phyloP scores from a whole-genome alignment of 2,329 filamentous ascomycete species.

The Aspergillaceae sp. region DNA sequence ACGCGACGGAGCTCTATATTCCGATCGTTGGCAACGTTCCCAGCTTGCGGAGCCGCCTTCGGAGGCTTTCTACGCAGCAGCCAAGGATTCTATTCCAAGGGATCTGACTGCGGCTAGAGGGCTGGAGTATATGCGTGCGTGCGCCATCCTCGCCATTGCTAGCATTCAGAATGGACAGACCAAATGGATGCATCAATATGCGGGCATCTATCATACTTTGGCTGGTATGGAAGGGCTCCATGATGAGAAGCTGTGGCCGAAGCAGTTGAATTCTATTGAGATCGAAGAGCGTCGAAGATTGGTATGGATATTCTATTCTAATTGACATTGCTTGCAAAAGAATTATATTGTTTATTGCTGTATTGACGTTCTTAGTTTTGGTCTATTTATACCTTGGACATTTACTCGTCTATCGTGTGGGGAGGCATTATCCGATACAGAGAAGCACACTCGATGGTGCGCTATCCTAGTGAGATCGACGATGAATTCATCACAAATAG shows the following conservation, averaged over 20 bases:
- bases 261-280: constrained; percentile 37
- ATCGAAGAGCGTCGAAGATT: constrained; percentile 42
- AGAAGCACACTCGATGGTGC: constrained; percentile 40
- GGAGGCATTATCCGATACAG: constrained; percentile 39
- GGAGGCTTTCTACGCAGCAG: constrained; percentile 39
- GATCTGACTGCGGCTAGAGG: constrained; percentile 25
- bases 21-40: constrained; percentile 23
- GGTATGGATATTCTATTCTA: constrained; percentile 21
- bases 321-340: not conserved
- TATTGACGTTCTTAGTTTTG: constrained; percentile 36
- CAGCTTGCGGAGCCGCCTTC: constrained; percentile 27
- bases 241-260: constrained; percentile 47
- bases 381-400: constrained; percentile 51
- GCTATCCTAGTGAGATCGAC: constrained; percentile 41
- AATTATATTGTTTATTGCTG: not conserved
- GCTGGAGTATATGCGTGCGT: constrained; percentile 37
- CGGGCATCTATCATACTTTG: constrained; percentile 45
- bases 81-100: constrained; percentile 31
- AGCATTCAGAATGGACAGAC: constrained; percentile 46
- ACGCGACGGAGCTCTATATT: constrained; percentile 42
- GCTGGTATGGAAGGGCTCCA: constrained; percentile 44
- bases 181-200: constrained; percentile 42
- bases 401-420: constrained; percentile 48
- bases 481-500: constrained; percentile 37
- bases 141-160: constrained; percentile 42